These are phyloP conservation scores for Boeremia lycopersici DNA, from an alignment of 2,329 filamentous ascomycete genomes.

Conservation along the genomic window DNA sequence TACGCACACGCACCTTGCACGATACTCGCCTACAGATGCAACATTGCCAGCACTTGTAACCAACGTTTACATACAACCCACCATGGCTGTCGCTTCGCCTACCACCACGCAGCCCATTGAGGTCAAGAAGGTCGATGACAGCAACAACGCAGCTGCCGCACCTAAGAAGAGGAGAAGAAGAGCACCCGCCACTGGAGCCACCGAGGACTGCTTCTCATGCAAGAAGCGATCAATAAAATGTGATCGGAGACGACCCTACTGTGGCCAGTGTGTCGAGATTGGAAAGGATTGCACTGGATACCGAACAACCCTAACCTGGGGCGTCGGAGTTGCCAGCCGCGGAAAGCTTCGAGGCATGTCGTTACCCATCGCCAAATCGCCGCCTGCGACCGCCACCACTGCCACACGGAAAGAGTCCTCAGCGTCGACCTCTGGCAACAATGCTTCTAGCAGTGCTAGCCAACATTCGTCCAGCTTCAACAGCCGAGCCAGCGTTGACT, in stretches of 20 bases:
- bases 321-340: slow-evolving; percentile 90
- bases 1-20: slow-evolving; percentile 39
- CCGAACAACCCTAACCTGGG: slow-evolving; percentile 96
- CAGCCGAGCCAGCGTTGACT: slow-evolving; percentile 42
- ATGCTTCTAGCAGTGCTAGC: slow-evolving; percentile 25
- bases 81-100: slow-evolving; percentile 43
- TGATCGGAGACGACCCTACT: slow-evolving; percentile 91
- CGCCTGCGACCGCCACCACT: slow-evolving; percentile 32
- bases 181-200: slow-evolving; percentile 84
- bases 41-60: slow-evolving; percentile 29
- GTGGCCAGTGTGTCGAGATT: slow-evolving; percentile 88
- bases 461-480: slow-evolving; percentile 36
- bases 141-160: slow-evolving; percentile 37
- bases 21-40: slow-evolving; percentile 42
- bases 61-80: slow-evolving; percentile 18
- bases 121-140: slow-evolving; percentile 40
- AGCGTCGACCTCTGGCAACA: slow-evolving; percentile 26
- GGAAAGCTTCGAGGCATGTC: slow-evolving; percentile 92
- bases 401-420: slow-evolving; percentile 38
- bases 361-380: slow-evolving; percentile 64
- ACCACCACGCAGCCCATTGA: slow-evolving; percentile 41
- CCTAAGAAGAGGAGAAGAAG: slow-evolving; percentile 77
- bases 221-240: slow-evolving; percentile 82
- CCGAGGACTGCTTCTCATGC: slow-evolving; percentile 95
- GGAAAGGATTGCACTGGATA: slow-evolving; percentile 95